Conservation (phyloP, 1,284 basidiomycete genomes). For the Violaceomyces palustris region DNA sequence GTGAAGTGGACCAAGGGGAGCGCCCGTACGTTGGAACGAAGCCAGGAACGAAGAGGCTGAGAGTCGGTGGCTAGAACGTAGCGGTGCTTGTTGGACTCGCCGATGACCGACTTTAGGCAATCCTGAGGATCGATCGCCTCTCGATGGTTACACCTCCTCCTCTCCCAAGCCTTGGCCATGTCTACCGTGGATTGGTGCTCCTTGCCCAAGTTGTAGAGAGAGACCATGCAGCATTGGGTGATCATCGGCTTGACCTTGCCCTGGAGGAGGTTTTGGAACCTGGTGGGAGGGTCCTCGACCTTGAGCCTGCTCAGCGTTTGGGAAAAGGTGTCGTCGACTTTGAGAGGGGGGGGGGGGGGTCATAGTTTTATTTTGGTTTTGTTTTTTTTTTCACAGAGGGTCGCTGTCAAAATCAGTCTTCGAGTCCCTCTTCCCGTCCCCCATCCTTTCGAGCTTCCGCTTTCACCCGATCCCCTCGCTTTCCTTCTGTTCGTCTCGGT, state of each 20-base stretch:
- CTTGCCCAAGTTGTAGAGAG: slow-evolving; percentile 40
- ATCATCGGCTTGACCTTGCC: slow-evolving; percentile 47
- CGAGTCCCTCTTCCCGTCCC: too few species aligned
- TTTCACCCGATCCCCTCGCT: too few species aligned
- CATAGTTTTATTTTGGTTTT: too few species aligned
- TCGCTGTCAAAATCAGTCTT: too few species aligned
- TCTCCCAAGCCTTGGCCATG: slow-evolving; percentile 85
- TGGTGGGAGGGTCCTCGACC: slow-evolving; percentile 23
- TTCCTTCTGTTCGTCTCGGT: too few species aligned
- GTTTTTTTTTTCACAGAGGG: too few species aligned
- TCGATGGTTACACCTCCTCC: slow-evolving; percentile 88
- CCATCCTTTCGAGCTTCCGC: too few species aligned
- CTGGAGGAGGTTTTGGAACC: slow-evolving; percentile 34
- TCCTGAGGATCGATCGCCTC: slow-evolving; percentile 72
- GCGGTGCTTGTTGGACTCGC: slow-evolving; percentile 58
- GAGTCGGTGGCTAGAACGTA: slow-evolving; percentile 43
- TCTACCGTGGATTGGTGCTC: slow-evolving; percentile 58
- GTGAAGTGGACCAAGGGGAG: slow-evolving; percentile 48
- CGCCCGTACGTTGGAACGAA: slow-evolving; percentile 23
- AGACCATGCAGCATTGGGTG: slow-evolving; percentile 50
- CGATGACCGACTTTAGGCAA: slow-evolving; percentile 77
- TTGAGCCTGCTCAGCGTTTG: slow-evolving; percentile 35
- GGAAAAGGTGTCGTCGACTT: slow-evolving; percentile 44
- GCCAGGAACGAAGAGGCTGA: slow-evolving; percentile 16
- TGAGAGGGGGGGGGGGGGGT: neutral